Base-by-base conservation (phyloP, 352 stramenopile species). In the Globisporangium spinosum region DNA sequence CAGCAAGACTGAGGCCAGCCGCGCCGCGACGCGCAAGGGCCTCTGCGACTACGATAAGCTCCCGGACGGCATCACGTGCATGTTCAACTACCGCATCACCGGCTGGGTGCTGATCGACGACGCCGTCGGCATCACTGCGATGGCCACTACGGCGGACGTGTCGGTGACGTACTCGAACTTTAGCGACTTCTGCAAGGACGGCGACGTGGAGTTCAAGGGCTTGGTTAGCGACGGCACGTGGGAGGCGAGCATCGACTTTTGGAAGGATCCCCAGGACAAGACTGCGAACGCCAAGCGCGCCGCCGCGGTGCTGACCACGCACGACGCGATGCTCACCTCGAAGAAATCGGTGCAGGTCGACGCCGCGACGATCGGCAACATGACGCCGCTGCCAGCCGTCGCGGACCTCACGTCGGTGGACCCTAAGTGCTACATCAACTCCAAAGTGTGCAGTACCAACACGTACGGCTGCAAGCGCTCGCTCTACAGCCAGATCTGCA, bases 51-150 rank as follows among this genome's bases (percentile, higher is more conserved):
- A 32, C n/a, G 38, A 54, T 15, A 63, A 63, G 58, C 13, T 40
- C 6, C 83, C 85, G 0, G 83, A 92, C 61, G 83, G 85, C 32
- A 53, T 85, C 35, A 68, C 38, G 23, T 94, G 83, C 73, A 91
- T 83, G n/a, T 94, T 76, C 78, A 82, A 83, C 65, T 94, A 91
- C 75, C 74, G 74, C 7, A 84, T 92, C 53, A 68, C 90, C 40
- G 83, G 85, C 29, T 92, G 81, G 68, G 76, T 94, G 6, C 70
- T 76, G 15, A 79, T 94, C 53, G 85, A 94, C 54, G 85, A 94
- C 67, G 63, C 91, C 27, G 85, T 94, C 0, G 83, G 83, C 55
- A 94, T 94, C 75, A 91, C 85, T 0, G 66, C 67, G 47, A 80
- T 91, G 65, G 62, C 58, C 3, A 77, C 82, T 64, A 58, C n/a